Percentiles rank a stretch among this genome's conserved stretches.
phyloP scores from a whole-genome alignment of 805 yeast species.

The Starmerella stigmatis region DNA sequence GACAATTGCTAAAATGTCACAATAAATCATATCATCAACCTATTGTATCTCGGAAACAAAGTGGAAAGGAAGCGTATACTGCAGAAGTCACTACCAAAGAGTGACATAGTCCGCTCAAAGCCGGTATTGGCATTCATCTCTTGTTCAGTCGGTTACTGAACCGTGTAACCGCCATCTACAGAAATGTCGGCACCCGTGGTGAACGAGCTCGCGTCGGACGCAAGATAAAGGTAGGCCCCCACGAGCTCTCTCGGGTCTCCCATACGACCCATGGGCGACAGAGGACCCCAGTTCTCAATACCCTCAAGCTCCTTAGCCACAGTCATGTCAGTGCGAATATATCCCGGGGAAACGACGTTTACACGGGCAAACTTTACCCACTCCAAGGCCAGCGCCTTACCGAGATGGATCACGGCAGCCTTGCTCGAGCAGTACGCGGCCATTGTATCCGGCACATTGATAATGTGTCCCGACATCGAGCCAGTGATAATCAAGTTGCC shows the following conservation, averaged over 20 bases:
- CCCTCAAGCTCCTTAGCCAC: slow-evolving; percentile 38
- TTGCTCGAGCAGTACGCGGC: slow-evolving; percentile 77
- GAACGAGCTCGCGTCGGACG: slow-evolving; percentile 70
- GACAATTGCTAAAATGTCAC: too few species aligned
- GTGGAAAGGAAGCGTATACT: too few species aligned
- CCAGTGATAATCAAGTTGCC: slow-evolving; percentile 81
- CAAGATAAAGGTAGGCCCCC: slow-evolving; percentile 72
- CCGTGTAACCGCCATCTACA: slow-evolving; percentile 71
- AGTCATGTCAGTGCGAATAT: slow-evolving; percentile 61
- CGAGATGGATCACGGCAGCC: slow-evolving; percentile 70
- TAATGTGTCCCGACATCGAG: slow-evolving; percentile 81
- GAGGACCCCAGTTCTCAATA: slow-evolving; percentile 39
- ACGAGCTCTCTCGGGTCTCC: slow-evolving; percentile 53
- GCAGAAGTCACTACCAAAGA: too few species aligned
- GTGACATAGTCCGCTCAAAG: too few species aligned
- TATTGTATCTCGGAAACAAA: too few species aligned
- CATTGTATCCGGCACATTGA: slow-evolving; percentile 78
- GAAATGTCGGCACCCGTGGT: slow-evolving; percentile 68
- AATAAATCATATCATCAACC: too few species aligned
- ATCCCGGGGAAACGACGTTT: slow-evolving; percentile 74
- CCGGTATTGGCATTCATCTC: too few species aligned
- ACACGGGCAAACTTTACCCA: slow-evolving; percentile 81
- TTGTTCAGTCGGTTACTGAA: too few species aligned
- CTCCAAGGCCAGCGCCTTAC: slow-evolving; percentile 71
- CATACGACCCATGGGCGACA: slow-evolving; percentile 44